A percentile compares a stretch with the other conserved stretches of the same genome.
Evolutionary conservation across 176 grass and related monocot genomes (phyloP).

Genomic region (Saccharum officinarum): DNA sequence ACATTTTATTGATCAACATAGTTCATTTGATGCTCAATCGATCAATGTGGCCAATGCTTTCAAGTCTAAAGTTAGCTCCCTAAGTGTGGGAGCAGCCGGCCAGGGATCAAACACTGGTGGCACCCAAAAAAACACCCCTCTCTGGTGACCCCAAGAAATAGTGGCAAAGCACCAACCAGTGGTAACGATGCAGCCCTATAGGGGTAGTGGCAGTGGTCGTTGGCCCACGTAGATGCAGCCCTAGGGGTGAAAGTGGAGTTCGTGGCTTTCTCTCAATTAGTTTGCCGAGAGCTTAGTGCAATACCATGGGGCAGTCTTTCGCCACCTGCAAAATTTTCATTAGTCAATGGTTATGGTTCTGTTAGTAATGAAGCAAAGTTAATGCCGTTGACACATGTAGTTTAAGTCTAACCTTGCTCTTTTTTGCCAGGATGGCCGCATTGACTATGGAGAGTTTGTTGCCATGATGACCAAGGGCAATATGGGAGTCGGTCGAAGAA

Average conservation of each 20-base stretch:
- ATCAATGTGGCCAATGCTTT: not conserved
- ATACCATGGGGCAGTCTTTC: not conserved
- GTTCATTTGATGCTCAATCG: not conserved
- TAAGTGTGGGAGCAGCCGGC: not conserved
- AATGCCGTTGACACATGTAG: slow-evolving; percentile 6
- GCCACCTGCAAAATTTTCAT: not conserved
- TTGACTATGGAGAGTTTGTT: slow-evolving; percentile 95
- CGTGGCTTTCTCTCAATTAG: not conserved
- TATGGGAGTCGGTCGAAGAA: slow-evolving; percentile 87
- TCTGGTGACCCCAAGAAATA: not conserved
- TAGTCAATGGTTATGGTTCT: slow-evolving; percentile 14
- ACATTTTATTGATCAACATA: not conserved
- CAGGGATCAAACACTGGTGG: not conserved
- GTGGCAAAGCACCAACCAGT: not conserved
- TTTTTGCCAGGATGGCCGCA: slow-evolving; percentile 75
- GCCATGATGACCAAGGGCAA: slow-evolving; percentile 98
- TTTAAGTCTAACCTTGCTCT: not conserved
- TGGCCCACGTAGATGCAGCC: not conserved
- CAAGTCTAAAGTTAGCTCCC: not conserved
- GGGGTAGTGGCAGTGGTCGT: not conserved
- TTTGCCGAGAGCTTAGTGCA: not conserved
- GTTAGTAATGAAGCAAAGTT: not conserved
- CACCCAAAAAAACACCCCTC: not conserved
- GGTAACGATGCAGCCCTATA: not conserved
- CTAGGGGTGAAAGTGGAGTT: not conserved